phyloP scores from a whole-genome alignment of 352 stramenopile genomes.

The Globisporangium emineosum region DNA sequence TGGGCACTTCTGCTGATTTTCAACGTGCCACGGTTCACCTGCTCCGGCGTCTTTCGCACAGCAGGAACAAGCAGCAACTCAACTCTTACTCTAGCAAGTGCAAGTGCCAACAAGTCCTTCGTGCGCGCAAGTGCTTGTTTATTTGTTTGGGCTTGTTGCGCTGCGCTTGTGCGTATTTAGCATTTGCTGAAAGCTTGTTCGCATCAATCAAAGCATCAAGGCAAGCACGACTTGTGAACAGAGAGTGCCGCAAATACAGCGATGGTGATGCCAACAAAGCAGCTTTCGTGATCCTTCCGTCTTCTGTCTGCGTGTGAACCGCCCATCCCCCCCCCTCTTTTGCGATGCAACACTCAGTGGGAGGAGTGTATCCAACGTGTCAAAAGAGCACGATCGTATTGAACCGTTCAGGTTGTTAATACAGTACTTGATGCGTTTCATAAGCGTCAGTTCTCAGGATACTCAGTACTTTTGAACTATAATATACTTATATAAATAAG shows the following conservation, averaged over 20 bases:
- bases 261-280: slow-evolving; percentile 1
- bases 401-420: too few relatives aligned
- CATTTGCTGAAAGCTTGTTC: not conserved
- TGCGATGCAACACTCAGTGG: not conserved
- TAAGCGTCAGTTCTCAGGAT: too few relatives aligned
- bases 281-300: not conserved
- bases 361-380: slow-evolving; percentile 11
- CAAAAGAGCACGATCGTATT: not conserved
- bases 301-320: not conserved
- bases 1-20: not conserved
- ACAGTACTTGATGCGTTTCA: too few relatives aligned
- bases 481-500: too few relatives aligned
- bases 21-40: not conserved
- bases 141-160: not conserved
- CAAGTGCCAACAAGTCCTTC: not conserved
- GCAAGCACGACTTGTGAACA: not conserved
- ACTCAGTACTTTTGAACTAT: too few relatives aligned
- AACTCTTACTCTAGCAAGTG: not conserved
- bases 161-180: not conserved
- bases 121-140: not conserved
- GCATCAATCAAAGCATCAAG: not conserved
- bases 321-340: not conserved
- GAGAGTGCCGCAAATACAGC: not conserved
- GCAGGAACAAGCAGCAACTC: not conserved
- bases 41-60: not conserved